Evolutionary conservation across 1,284 basidiomycete genomes (phyloP).

Genomic region (Irpex lacteus): DNA sequence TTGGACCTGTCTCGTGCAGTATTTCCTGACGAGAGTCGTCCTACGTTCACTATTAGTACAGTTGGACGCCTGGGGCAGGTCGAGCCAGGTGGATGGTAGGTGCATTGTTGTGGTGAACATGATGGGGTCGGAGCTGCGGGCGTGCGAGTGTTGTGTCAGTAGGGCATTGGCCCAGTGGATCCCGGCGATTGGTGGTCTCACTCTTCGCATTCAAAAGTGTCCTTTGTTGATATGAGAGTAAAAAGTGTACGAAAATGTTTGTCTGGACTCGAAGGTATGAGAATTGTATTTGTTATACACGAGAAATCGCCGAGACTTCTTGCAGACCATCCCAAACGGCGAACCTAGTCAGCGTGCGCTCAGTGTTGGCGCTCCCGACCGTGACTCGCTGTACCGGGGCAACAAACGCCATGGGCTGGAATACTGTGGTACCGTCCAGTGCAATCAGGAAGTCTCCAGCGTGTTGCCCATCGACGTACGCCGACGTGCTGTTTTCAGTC

Average conservation of each 20-base stretch:
- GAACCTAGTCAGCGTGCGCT: constrained; percentile 10
- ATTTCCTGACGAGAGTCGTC: not conserved
- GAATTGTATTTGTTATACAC: not conserved
- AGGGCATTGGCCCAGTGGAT: not conserved
- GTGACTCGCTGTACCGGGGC: constrained; percentile 20
- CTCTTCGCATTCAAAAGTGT: not conserved
- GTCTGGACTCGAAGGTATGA: not conserved
- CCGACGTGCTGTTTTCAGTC: constrained; percentile 21
- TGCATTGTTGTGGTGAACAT: not conserved
- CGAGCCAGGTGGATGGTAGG: constrained; percentile 4
- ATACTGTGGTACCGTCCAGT: constrained; percentile 19
- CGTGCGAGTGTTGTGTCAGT: not conserved
- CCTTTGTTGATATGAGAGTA: not conserved
- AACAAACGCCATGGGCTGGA: constrained; percentile 26
- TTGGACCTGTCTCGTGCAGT: constrained; percentile 1
- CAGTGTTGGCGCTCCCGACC: constrained; percentile 3
- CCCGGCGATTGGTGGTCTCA: not conserved
- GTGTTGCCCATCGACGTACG: constrained; percentile 20
- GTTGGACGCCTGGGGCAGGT: not conserved
- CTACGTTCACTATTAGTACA: constrained; percentile 5
- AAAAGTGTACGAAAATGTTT: not conserved
- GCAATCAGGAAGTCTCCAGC: constrained; percentile 22
- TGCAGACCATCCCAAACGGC: constrained; percentile 22
- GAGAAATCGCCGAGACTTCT: constrained; percentile 4
- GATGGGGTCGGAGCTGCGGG: not conserved